phyloP scores from a whole-genome alignment of 2,329 filamentous ascomycete species.

The Colletotrichum ledebouriae region DNA sequence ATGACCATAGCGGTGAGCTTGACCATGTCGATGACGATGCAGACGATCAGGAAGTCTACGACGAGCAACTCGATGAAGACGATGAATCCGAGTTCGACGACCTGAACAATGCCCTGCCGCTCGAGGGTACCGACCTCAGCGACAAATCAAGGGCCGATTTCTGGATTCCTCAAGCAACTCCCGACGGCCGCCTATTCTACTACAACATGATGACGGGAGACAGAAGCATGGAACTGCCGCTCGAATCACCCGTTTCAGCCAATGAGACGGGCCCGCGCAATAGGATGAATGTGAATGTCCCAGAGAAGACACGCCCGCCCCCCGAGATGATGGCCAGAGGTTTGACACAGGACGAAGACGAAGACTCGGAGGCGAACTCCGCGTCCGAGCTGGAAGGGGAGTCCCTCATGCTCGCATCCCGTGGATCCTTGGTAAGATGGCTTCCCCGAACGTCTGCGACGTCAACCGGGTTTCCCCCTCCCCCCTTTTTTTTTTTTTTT shows the following conservation, averaged over 20 bases:
- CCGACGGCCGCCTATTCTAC: conserved; percentile 93
- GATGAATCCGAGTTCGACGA: conserved; percentile 71
- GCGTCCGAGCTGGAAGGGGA: conserved; percentile 88
- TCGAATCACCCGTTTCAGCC: conserved; percentile 86
- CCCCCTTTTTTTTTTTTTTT: too few relatives aligned
- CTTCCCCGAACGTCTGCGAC: not conserved
- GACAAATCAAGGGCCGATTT: conserved; percentile 92
- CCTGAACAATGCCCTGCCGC: conserved; percentile 71
- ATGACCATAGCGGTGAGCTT: conserved; percentile 66
- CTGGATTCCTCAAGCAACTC: conserved; percentile 97
- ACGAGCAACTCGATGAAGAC: conserved; percentile 76
- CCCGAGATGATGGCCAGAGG: conserved; percentile 92
- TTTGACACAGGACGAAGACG: conserved; percentile 85
- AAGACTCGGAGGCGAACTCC: conserved; percentile 87
- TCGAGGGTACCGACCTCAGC: conserved; percentile 73
- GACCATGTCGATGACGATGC: conserved; percentile 73
- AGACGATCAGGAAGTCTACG: conserved; percentile 74
- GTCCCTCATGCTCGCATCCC: conserved; percentile 74
- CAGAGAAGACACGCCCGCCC: conserved; percentile 90
- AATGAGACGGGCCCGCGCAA: conserved; percentile 90
- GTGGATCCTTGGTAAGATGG: conserved; percentile 74
- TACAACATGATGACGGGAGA: conserved; percentile 98
- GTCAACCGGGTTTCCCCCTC: too few relatives aligned
- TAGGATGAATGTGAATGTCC: conserved; percentile 88
- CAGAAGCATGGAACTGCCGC: conserved; percentile 91